Percentiles rank a stretch among this genome's conserved stretches.
Conservation (phyloP, 2,329 filamentous ascomycete genomes). For the Chaetomiaceae sp. region DNA sequence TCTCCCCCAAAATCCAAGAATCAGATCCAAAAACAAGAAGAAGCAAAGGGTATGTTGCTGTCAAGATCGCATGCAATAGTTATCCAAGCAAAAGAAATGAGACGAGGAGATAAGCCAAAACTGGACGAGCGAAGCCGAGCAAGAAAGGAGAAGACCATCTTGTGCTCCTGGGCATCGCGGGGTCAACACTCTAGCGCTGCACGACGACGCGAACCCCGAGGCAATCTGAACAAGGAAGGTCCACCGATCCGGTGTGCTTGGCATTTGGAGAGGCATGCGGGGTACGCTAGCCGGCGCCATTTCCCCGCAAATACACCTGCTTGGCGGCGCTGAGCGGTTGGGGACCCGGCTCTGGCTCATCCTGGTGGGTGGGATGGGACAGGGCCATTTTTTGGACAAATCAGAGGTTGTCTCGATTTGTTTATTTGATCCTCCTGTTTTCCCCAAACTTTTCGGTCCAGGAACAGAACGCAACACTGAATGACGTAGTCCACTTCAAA, state of each 20-base stretch:
- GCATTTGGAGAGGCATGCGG: conserved; percentile 13
- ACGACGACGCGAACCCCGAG: neutral
- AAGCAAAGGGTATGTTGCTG: no score
- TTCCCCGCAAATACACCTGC: conserved; percentile 5
- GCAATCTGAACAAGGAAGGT: conserved; percentile 10
- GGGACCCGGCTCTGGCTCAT: neutral
- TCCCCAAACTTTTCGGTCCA: no score
- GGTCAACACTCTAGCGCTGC: neutral
- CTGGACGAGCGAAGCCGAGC: neutral
- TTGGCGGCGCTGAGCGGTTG: conserved; percentile 1
- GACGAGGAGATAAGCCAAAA: no score
- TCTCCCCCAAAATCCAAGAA: no score
- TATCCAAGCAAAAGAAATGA: neutral
- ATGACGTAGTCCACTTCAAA: no score
- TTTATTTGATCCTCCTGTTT: no score
- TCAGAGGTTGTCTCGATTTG: no score
- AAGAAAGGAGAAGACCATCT: neutral
- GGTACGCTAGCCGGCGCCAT: neutral
- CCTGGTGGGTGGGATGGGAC: no score
- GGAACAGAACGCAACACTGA: no score
- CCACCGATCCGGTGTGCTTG: neutral
- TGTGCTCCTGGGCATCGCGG: neutral
- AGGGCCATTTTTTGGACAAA: no score
- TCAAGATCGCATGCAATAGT: no score
- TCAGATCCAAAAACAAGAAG: no score